Conservation (phyloP, 805 yeast species). For the Cyberlindnera bimundalis region DNA sequence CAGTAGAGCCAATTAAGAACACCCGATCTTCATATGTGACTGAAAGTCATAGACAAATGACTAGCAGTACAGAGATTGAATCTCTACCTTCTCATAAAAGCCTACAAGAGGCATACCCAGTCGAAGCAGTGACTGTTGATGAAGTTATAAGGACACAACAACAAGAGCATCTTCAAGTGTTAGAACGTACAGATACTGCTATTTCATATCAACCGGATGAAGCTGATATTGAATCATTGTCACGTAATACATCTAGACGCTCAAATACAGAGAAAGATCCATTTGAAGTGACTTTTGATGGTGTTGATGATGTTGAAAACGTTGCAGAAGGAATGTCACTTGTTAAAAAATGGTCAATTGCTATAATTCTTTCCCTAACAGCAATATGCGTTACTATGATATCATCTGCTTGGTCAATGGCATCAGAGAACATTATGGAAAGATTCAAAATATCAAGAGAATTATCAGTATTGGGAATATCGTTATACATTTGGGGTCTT, state of each 20-base stretch:
- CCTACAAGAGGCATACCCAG: not conserved
- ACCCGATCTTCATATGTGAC: too few species aligned
- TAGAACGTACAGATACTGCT: conserved; percentile 5
- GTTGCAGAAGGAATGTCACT: conserved; percentile 35
- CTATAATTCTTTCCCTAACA: conserved; percentile 49
- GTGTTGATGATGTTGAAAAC: conserved; percentile 31
- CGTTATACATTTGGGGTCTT: conserved; percentile 67
- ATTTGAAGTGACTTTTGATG: conserved; percentile 31
- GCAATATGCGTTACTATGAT: conserved; percentile 64
- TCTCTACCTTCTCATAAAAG: not conserved
- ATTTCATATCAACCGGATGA: conserved; percentile 21
- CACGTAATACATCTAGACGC: conserved; percentile 8
- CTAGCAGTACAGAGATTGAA: too few species aligned
- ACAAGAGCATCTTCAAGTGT: not conserved
- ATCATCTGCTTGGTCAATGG: conserved; percentile 67
- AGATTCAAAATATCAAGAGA: conserved; percentile 53
- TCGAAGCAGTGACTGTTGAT: not conserved
- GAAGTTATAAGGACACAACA: not conserved
- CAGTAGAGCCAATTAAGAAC: too few species aligned
- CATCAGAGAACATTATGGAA: conserved; percentile 45
- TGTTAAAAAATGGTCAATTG: conserved; percentile 53
- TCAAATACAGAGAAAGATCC: conserved; percentile 11
- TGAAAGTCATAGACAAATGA: too few species aligned
- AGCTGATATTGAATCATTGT: conserved; percentile 17
- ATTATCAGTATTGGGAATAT: conserved; percentile 51